A percentile compares a stretch with the other conserved stretches of the same genome.
phyloP scores from a whole-genome alignment of 164 flowering plant genomes.

The Magnolia sinica region DNA sequence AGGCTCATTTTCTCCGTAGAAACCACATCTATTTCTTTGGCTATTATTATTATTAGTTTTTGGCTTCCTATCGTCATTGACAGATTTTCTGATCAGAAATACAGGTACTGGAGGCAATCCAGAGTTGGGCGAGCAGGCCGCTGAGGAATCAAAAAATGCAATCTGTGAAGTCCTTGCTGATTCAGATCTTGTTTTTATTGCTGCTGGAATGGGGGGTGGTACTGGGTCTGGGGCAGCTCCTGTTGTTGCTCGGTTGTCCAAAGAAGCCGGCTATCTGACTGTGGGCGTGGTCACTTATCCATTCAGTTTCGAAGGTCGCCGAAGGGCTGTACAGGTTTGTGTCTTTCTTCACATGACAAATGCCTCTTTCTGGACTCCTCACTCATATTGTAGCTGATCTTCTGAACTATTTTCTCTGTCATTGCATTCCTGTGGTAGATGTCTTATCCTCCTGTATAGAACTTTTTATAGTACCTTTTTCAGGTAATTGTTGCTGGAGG shows the following conservation, averaged over 20 bases:
- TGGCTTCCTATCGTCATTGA: constrained; percentile 6
- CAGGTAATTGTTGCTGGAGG: too few species aligned
- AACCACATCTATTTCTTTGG: not conserved
- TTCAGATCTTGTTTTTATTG: constrained; percentile 28
- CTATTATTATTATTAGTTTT: not conserved
- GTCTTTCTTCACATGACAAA: not conserved
- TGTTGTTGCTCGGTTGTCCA: constrained; percentile 26
- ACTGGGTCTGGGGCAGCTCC: constrained; percentile 35
- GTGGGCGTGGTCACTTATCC: constrained; percentile 33
- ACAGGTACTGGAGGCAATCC: constrained; percentile 34
- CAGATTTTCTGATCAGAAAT: constrained; percentile 19
- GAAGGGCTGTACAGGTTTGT: constrained; percentile 29
- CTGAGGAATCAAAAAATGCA: constrained; percentile 27
- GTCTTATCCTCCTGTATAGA: too few species aligned
- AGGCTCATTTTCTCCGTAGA: not conserved
- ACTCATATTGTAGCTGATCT: not conserved
- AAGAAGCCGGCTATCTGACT: constrained; percentile 24
- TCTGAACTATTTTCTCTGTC: not conserved
- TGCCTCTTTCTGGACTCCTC: not conserved
- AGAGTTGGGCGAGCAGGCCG: constrained; percentile 29
- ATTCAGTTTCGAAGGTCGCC: constrained; percentile 32
- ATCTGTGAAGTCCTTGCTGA: constrained; percentile 23
- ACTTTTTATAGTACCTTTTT: too few species aligned
- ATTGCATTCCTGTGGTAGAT: too few species aligned
- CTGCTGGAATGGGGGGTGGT: constrained; percentile 33